Percentiles rank a stretch among this genome's conserved stretches.
Evolutionary conservation across 345 rosid genomes (phyloP).

Genomic region (Ricinus communis): DNA sequence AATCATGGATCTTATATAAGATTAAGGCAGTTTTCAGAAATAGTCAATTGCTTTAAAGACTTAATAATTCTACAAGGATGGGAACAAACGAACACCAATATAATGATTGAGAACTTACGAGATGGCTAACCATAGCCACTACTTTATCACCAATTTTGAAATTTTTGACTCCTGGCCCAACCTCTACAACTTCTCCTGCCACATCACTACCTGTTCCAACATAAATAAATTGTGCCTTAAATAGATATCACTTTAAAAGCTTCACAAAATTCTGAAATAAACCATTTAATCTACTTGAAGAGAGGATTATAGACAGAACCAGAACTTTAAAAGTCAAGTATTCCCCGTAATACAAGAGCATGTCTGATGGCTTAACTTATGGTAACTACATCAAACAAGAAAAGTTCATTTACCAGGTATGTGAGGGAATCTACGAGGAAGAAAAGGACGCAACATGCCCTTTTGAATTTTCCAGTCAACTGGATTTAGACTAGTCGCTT

Average conservation of each 20-base stretch:
- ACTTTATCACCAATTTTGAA: conserved; percentile 80
- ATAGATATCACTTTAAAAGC: too few relatives aligned
- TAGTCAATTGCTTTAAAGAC: too few relatives aligned
- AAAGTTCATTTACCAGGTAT: conserved; percentile 51
- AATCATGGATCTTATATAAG: too few relatives aligned
- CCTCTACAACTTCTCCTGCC: conserved; percentile 71
- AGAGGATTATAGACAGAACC: too few relatives aligned
- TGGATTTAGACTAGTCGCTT: conserved; percentile 64
- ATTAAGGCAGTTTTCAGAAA: too few relatives aligned
- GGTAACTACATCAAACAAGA: not conserved
- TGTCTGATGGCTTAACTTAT: not conserved
- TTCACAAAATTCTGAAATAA: too few relatives aligned
- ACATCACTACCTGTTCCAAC: conserved; percentile 61
- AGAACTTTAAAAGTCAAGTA: too few relatives aligned
- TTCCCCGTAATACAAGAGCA: not conserved
- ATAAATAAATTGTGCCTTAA: not conserved
- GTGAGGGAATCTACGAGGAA: conserved; percentile 72
- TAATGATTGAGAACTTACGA: conserved; percentile 36
- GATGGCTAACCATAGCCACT: conserved; percentile 47
- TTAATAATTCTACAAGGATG: too few relatives aligned
- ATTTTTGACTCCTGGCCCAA: conserved; percentile 58
- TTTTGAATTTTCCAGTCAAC: conserved; percentile 70
- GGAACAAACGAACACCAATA: not conserved
- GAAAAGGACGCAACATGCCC: conserved; percentile 56
- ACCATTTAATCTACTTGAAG: too few relatives aligned